Base-by-base conservation (phyloP, 2,329 filamentous ascomycete species). In the Colletotrichum tabaci region DNA sequence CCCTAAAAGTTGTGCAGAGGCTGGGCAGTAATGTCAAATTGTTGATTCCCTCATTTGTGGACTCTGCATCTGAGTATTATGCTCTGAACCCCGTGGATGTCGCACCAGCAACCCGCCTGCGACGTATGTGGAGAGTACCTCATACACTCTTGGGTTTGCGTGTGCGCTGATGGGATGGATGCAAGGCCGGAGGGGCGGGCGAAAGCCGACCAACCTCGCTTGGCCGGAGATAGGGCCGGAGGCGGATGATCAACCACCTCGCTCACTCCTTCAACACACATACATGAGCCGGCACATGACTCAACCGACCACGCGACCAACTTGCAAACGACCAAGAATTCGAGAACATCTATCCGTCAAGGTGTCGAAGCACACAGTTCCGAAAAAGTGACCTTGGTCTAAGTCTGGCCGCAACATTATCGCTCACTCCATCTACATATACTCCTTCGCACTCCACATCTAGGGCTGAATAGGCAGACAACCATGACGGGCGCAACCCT, bases 401-500 rank as follows among this genome's bases (percentile, higher is more conserved):
- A 2, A 38, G 35, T 38, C 9, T 8, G 35, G n/a, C 47, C 30
- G 21, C 46, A 6, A 30, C 46, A 35, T 57, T 57, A 42, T 57
- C n/a, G 46, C 60, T 26, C 46, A 23, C 15, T 40, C 46, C 13
- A 16, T 40, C 49, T 26, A 26, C 46, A 50, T 9, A 4, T 9
- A 12, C 38, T 21, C 5, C 47, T n/a, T 21, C 30, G n/a, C 35
- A 15, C n/a, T 26, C 2, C 12, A 2, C 44, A 12, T 23, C 7
- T 2, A 61, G n/a, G 35, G n/a, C 21, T 23, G 18, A n/a, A 47
- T 23, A 49, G n/a, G 30, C 10, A 49, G n/a, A 47, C n/a, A 16
- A 62, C 35, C 38, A 84, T 84, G 82, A 78, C 81, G 3, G 76
- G 75, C 65, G 70, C 74, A 4, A 76, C 74, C 15, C 70, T 80